Conservation (phyloP, 257 asterid species). For the Plantago major region DNA sequence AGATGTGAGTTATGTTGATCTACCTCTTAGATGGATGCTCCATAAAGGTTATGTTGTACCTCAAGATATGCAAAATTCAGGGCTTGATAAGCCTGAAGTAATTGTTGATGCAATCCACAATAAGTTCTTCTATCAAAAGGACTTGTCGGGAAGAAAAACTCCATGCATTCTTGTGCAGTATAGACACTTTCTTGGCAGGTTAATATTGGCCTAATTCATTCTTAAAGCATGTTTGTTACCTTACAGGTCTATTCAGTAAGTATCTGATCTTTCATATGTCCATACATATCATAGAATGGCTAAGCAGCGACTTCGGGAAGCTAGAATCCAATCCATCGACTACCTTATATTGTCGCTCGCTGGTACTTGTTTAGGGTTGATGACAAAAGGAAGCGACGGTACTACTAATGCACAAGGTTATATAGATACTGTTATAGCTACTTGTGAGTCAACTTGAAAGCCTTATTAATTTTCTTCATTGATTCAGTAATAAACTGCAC, state of each 20-base stretch:
- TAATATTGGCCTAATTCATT: constrained; percentile 3
- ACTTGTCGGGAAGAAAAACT: constrained; percentile 72
- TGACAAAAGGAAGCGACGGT: constrained; percentile 62
- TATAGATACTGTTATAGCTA: constrained; percentile 78
- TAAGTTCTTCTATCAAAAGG: constrained; percentile 54
- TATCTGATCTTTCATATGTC: not conserved
- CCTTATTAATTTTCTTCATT: not conserved
- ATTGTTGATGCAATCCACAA: constrained; percentile 41
- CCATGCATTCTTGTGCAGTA: constrained; percentile 61
- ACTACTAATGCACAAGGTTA: constrained; percentile 77
- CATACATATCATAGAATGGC: constrained; percentile 47
- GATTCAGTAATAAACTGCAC: not conserved
- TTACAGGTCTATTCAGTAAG: not conserved
- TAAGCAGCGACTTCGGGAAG: constrained; percentile 82
- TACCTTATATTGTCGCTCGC: constrained; percentile 79
- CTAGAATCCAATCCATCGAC: constrained; percentile 70
- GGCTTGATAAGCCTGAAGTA: constrained; percentile 19
- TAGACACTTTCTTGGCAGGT: constrained; percentile 77
- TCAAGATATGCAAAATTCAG: constrained; percentile 43
- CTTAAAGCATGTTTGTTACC: not conserved
- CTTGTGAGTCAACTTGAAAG: constrained; percentile 50
- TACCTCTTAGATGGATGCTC: constrained; percentile 86
- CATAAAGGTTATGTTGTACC: constrained; percentile 77
- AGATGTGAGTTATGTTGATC: constrained; percentile 51
- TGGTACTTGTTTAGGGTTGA: constrained; percentile 84